These are phyloP conservation scores for Paramecium primaurelia DNA, from an alignment of 73 alveolate species.

Conservation along the genomic window DNA sequence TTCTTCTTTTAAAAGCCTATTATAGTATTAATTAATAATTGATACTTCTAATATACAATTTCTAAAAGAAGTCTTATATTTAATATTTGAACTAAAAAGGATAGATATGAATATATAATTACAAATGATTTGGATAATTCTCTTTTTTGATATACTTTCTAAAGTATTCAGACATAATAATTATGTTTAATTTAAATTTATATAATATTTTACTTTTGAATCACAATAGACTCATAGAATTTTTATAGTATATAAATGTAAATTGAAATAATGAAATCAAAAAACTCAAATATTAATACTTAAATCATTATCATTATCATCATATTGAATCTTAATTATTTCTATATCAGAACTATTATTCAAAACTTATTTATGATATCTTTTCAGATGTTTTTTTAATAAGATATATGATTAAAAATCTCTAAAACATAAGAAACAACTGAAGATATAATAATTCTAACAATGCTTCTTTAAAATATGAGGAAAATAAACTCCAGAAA, in stretches of 20 bases:
- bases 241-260: background rate
- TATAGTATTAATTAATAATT: background rate
- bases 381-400: background rate
- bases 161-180: conserved; percentile 82
- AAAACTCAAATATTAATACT: background rate
- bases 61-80: conserved; percentile 91
- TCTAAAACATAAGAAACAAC: background rate
- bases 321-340: background rate
- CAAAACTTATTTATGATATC: background rate
- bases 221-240: background rate
- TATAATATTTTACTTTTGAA: too few species aligned
- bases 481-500: background rate
- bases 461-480: background rate
- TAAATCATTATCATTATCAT: background rate
- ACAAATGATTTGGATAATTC: conserved; percentile 83
- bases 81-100: conserved; percentile 74
- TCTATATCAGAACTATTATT: background rate
- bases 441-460: background rate
- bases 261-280: background rate
- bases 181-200: background rate
- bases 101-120: background rate
- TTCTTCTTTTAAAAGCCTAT: conserved; percentile 84
- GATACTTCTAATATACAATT: conserved; percentile 89
- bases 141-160: conserved; percentile 90
- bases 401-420: background rate